Base-by-base conservation (phyloP, 371 early-diverging fungal genomes). In the Mortierella sp. region DNA sequence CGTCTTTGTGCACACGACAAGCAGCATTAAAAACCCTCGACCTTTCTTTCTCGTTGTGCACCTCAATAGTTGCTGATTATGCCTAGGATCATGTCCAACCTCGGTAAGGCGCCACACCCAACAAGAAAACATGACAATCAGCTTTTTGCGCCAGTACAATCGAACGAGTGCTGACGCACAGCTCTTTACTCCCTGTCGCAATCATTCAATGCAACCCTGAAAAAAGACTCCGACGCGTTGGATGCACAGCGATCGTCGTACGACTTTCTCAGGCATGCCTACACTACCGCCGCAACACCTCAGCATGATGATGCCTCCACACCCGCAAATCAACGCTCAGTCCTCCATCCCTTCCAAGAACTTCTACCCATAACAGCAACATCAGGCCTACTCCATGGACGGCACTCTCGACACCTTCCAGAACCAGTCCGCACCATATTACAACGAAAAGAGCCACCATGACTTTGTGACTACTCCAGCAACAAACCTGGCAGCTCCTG, bases 11-110 rank as follows among this genome's bases (percentile, higher is more conserved):
- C 46, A 44, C 16, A 1, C 34, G 2, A 21, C 24, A 53, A 53
- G 5, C 6, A 53, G n/a, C 19, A 24, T 51, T 31, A 37, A 34
- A 37, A 24, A 28, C 43, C 16, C 11, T 34, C 21, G 13, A 44
- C 44, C 21, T 1, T 51, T 70, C 26, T 43, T 31, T 24, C 14
- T 37, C 26, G 19, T 44, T 11, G 11, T 3, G 16, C 75, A 24
- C 8, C 13, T 14, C 40, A 24, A n/a, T 44, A 81, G 81, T 70
- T 81, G 28, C 26, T 77, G n/a, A 5, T 77, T 34, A 77, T 81
- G 81, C 81, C 81, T n/a, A 81, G 24, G n/a, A 81, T 81, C 46
- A 73, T 81, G 70, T 59, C 81, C 71, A 81, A 73, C 26, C 74
- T 81, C 3, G 79, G 79, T 74, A 79, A 57, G 43, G n/a, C 59